Evolutionary conservation across 2,329 filamentous ascomycete genomes (phyloP), one percentile per base, ranked within the genome.

Genomic region (Calonectria ilicicola): DNA sequence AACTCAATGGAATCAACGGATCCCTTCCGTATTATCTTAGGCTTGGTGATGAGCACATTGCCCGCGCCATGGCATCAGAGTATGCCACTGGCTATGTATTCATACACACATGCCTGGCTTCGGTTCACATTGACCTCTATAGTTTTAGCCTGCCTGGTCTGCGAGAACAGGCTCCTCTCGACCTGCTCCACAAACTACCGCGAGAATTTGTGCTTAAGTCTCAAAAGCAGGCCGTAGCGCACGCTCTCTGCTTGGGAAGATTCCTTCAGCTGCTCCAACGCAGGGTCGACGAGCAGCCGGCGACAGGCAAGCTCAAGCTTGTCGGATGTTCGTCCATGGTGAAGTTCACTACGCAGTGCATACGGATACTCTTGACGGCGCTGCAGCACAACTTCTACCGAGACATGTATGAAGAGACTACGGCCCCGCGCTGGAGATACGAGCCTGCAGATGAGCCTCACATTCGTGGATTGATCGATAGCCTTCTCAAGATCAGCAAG

Each of bases 51-150:
- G 78, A 80, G 51, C 84, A 80, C 65, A 81, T 84, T 21, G 70
- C 75, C 26, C 78, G 75, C 51, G 83, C 82, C 66, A 79, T 84
- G 29, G 75, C 75, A 3, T 79, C 80, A 2, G 69, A 79, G 4
- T 78, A 85, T 49, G 78, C 82, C 26, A 75, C 79, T 7, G 82
- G 82, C 27, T 86, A 83, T 56, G 79, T 84, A 38, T 83, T 83
- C 73, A 78, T 86, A 29, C 83, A 85, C 73, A 82, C 81, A 1
- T 80, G 82, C 62, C 77, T 85, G 21, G 82, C 81, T 29, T 79
- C 81, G 8, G 79, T 82, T 44, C 83, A 86, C 66, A 80, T 85
- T 15, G 84, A 86, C 38, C 74, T 86, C 8, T 86, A 86, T 69
- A 80, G 84, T 14, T 84, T 85, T 69, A 81, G 82, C 17, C 75